Percentiles rank a stretch among this genome's conserved stretches.
Evolutionary conservation across 73 alveolate genomes (phyloP).

Genomic region (Effrenium voratum): DNA sequence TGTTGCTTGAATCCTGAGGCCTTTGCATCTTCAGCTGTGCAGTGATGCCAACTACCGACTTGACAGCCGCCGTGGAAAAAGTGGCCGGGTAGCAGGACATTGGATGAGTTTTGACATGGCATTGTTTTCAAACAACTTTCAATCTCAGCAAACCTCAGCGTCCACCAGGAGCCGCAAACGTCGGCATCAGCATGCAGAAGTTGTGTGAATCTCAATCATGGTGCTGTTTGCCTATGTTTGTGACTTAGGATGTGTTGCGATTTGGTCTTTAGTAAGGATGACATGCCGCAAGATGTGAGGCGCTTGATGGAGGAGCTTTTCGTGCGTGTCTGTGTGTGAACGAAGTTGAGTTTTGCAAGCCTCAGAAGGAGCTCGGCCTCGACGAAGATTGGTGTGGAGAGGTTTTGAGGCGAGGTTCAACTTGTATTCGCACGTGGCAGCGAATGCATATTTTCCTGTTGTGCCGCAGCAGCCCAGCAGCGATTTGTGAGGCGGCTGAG

Average conservation of each 20-base stretch:
- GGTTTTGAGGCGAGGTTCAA: conserved; percentile 43
- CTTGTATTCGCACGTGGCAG: no score
- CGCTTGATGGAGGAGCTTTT: conserved; percentile 22
- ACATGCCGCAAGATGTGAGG: conserved; percentile 9
- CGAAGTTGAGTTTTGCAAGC: background rate
- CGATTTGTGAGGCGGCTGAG: conserved; percentile 54
- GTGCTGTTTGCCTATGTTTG: no score
- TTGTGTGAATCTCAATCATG: no score
- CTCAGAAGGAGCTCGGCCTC: conserved; percentile 51
- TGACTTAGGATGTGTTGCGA: no score
- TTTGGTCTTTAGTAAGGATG: no score
- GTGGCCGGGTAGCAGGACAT: no score
- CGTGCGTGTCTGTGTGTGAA: background rate
- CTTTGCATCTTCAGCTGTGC: background rate
- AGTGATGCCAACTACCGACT: background rate
- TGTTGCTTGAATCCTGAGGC: background rate
- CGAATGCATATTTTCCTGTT: no score
- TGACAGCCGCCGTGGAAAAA: no score
- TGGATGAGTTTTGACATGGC: no score
- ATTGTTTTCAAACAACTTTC: no score
- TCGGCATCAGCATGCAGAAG: background rate
- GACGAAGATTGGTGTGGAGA: conserved; percentile 74
- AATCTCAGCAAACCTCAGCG: no score
- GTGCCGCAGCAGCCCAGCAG: background rate
- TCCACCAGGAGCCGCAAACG: background rate